Conservation (phyloP, 208 protist genomes). For the Leishmania tropica region DNA sequence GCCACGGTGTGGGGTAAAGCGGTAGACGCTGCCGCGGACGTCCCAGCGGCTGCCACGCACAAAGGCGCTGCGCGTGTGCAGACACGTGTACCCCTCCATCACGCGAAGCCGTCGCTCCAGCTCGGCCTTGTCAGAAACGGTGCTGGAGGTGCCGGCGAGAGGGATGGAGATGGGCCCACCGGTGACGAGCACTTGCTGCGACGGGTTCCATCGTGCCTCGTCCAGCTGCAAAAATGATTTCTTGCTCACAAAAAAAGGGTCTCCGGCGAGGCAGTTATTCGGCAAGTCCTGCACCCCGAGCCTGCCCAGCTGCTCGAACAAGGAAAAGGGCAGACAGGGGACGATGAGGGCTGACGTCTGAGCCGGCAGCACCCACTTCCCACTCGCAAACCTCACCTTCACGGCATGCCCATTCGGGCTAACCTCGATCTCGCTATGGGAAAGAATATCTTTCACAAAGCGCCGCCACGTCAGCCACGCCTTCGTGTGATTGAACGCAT, state of each 20-base stretch:
- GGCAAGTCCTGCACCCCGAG: conserved; percentile 39
- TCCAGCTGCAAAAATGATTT: conserved; percentile 38
- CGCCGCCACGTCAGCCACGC: conserved; percentile 18
- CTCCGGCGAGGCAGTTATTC: conserved; percentile 55
- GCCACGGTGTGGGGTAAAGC: conserved; percentile 67
- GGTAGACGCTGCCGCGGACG: conserved; percentile 39
- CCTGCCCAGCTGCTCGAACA: conserved; percentile 38
- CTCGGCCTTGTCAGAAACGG: conserved; percentile 38
- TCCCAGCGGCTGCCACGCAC: conserved; percentile 70
- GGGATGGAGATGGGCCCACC: conserved; percentile 61
- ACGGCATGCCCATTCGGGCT: conserved; percentile 37
- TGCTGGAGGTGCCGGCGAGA: conserved; percentile 27
- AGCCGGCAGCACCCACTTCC: conserved; percentile 28
- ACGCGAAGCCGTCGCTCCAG: conserved; percentile 55
- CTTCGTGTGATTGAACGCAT: not conserved
- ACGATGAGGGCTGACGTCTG: conserved; percentile 52
- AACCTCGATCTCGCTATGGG: conserved; percentile 40
- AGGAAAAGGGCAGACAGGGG: conserved; percentile 56
- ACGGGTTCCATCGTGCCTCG: conserved; percentile 21
- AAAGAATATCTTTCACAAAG: conserved; percentile 35
- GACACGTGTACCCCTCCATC: conserved; percentile 73
- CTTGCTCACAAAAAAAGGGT: conserved; percentile 54
- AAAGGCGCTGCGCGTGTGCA: conserved; percentile 62
- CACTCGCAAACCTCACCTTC: conserved; percentile 35
- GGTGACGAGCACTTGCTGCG: conserved; percentile 45